These are phyloP conservation scores for Nicotiana tomentosiformis DNA, from an alignment of 257 asterid species.

Conservation along the genomic window DNA sequence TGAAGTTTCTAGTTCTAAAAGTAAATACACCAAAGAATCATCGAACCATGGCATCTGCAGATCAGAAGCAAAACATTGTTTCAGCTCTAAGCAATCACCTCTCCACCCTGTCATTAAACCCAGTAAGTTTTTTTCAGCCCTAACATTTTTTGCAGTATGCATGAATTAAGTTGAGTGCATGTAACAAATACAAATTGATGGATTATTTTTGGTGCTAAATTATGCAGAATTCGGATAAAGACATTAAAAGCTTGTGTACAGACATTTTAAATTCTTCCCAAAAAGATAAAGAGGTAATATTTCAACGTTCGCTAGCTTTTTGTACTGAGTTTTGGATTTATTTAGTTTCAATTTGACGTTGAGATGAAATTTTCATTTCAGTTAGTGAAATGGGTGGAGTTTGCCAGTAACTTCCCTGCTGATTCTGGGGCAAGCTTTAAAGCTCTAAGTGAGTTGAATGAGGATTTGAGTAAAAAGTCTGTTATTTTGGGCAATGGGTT, in stretches of 20 bases:
- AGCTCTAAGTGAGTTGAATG: conserved; percentile 56
- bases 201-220: not conserved
- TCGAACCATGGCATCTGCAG: conserved; percentile 40
- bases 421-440: conserved; percentile 27
- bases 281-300: conserved; percentile 45
- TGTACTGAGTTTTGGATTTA: not conserved
- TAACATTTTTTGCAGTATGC: not conserved
- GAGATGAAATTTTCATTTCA: conserved; percentile 27
- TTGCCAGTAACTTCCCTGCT: conserved; percentile 39
- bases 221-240: conserved; percentile 47
- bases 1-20: not conserved
- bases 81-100: conserved; percentile 53
- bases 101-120: conserved; percentile 40
- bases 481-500: conserved; percentile 59
- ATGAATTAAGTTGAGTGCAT: not conserved
- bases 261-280: conserved; percentile 39
- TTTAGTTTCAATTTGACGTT: not conserved
- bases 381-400: conserved; percentile 53
- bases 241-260: conserved; percentile 41
- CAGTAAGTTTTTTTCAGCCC: conserved; percentile 25
- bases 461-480: conserved; percentile 55
- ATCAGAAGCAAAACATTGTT: conserved; percentile 32
- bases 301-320: not conserved
- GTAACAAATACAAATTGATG: not conserved
- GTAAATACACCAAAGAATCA: not conserved